A percentile compares a stretch with the other conserved stretches of the same genome.
Conservation (phyloP, 192 early-diverging fungal species). For the Dimargaris cristalligena region DNA sequence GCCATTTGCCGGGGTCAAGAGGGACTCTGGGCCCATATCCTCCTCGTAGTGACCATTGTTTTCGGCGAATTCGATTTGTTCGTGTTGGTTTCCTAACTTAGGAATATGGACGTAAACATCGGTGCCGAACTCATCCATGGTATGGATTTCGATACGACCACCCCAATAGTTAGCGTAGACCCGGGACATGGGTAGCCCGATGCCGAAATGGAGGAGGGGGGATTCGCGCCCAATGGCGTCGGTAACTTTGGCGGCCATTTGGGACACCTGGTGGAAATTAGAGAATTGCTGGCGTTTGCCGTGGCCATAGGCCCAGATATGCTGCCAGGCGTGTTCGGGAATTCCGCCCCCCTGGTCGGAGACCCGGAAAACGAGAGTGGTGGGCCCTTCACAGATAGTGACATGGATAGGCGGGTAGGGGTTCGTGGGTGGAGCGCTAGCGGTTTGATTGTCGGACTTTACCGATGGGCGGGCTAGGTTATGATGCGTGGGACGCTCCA, state of each 20-base stretch:
- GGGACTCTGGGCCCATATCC: no score
- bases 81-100: slow-evolving; percentile 45
- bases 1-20: no score
- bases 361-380: slow-evolving; percentile 73
- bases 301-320: slow-evolving; percentile 72
- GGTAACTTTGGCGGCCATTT: slow-evolving; percentile 60
- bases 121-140: slow-evolving; percentile 78
- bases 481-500: slow-evolving; percentile 29
- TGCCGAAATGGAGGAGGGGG: slow-evolving; percentile 47
- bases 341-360: slow-evolving; percentile 92
- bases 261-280: slow-evolving; percentile 56
- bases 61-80: slow-evolving; percentile 28
- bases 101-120: slow-evolving; percentile 78
- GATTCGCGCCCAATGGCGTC: slow-evolving; percentile 27
- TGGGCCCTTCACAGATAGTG: slow-evolving; percentile 59
- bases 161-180: slow-evolving; percentile 96
- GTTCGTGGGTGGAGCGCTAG: not conserved
- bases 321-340: slow-evolving; percentile 31
- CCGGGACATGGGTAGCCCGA: slow-evolving; percentile 78
- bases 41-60: no score
- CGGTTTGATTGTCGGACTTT: no score
- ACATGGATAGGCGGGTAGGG: slow-evolving; percentile 64
- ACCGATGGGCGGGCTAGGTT: not conserved
- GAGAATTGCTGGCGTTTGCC: slow-evolving; percentile 36
- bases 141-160: slow-evolving; percentile 57